These are phyloP conservation scores for Mortierella sp. DNA, from an alignment of 371 early-diverging fungal species.

Conservation along the genomic window DNA sequence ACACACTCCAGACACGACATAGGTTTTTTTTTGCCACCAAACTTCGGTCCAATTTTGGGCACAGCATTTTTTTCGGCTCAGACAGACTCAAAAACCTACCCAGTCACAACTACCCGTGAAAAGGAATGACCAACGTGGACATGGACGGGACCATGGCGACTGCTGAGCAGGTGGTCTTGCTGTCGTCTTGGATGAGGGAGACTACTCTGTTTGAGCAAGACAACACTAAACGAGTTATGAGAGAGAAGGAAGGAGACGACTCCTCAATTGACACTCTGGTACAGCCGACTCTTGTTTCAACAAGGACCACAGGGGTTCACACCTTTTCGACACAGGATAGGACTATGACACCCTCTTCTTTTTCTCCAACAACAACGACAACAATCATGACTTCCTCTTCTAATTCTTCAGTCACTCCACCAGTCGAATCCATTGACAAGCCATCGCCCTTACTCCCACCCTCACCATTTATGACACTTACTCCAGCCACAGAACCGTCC, in stretches of 20 bases:
- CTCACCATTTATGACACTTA: neutral
- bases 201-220: neutral
- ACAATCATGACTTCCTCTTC: neutral
- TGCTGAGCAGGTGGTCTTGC: neutral
- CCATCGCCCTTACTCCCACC: neutral
- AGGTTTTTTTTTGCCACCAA: slow-evolving; percentile 12
- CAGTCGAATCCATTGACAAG: too few species aligned
- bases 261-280: too few species aligned
- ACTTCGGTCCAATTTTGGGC: neutral
- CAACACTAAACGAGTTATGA: neutral
- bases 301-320: too few species aligned
- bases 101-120: neutral
- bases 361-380: neutral
- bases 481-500: neutral
- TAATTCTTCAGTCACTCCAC: too few species aligned
- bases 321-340: too few species aligned
- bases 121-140: neutral
- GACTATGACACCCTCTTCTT: too few species aligned
- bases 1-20: too few species aligned
- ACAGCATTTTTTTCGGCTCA: neutral
- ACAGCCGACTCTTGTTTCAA: too few species aligned
- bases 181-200: neutral
- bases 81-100: neutral
- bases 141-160: neutral
- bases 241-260: neutral